Percentiles rank a stretch among this genome's conserved stretches.
Conservation (phyloP, 768 basidiomycete species). For the Tricholoma bakamatsutake region DNA sequence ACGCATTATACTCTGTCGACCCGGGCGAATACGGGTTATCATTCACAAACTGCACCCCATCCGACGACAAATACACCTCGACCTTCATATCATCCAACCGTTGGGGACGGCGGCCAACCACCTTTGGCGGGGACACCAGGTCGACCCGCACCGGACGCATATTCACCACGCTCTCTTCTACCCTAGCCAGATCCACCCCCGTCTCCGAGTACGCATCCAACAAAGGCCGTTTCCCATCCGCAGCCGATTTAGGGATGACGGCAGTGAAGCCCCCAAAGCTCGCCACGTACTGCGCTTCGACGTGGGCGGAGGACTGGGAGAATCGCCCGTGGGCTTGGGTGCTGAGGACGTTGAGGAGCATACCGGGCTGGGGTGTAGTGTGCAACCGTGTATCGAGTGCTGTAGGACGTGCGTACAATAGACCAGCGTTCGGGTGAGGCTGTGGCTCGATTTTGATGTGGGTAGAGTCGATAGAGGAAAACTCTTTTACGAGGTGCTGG, state of each 20-base stretch:
- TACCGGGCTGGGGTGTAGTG: constrained; percentile 51
- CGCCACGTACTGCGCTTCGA: constrained; percentile 19
- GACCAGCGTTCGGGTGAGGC: constrained; percentile 59
- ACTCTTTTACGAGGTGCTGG: constrained; percentile 19
- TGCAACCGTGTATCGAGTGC: constrained; percentile 47
- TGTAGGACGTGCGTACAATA: constrained; percentile 53
- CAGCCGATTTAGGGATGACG: constrained; percentile 12
- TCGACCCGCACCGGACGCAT: constrained; percentile 22
- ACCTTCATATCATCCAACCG: background rate
- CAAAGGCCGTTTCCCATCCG: constrained; percentile 15
- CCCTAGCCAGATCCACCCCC: constrained; percentile 19
- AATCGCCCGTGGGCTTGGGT: background rate
- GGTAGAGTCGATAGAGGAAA: constrained; percentile 15
- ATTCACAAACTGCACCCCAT: background rate
- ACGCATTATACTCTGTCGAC: background rate
- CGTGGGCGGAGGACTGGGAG: no score
- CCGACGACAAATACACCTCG: background rate
- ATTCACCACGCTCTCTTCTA: constrained; percentile 19
- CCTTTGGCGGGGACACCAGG: background rate
- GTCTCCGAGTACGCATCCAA: constrained; percentile 23
- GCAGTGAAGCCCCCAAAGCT: constrained; percentile 42
- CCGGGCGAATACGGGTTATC: background rate
- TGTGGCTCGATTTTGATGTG: constrained; percentile 46
- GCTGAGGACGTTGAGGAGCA: constrained; percentile 35
- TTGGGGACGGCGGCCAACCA: background rate